Evolutionary conservation across 2,329 filamentous ascomycete species (phyloP).

Genomic region (Ambrosiella xylebori): DNA sequence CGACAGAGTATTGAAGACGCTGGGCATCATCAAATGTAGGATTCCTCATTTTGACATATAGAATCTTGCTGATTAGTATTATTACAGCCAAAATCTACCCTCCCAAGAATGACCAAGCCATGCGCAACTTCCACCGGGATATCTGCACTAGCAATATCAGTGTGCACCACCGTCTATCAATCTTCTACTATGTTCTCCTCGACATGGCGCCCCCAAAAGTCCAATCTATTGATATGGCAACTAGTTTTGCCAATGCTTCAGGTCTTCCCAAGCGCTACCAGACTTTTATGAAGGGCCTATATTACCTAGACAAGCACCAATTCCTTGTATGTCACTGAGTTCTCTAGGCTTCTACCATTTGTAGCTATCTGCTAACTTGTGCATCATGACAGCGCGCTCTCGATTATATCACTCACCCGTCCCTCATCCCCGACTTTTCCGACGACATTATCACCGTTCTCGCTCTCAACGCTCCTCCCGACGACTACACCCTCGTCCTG

Average conservation of each 20-base stretch:
- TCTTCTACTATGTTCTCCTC: constrained; percentile 70
- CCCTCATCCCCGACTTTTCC: constrained; percentile 61
- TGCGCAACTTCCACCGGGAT: constrained; percentile 52
- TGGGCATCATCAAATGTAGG: constrained; percentile 53
- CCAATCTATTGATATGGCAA: constrained; percentile 28
- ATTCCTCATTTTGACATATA: background rate
- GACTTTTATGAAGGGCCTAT: constrained; percentile 66
- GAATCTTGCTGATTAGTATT: background rate
- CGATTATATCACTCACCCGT: constrained; percentile 62
- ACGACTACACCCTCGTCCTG: constrained; percentile 48
- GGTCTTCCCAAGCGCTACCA: constrained; percentile 61
- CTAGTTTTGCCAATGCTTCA: constrained; percentile 40
- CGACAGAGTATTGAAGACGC: constrained; percentile 54
- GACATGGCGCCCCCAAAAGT: constrained; percentile 42
- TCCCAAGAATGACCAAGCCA: constrained; percentile 48
- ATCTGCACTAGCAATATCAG: constrained; percentile 48
- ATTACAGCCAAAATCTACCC: constrained; percentile 51
- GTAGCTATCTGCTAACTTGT: background rate
- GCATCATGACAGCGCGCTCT: constrained; percentile 37
- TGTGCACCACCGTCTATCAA: constrained; percentile 62
- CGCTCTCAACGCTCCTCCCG: constrained; percentile 39
- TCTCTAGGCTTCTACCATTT: too few species aligned
- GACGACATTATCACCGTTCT: constrained; percentile 64
- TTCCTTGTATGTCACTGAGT: constrained; percentile 34
- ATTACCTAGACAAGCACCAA: constrained; percentile 58